Evolutionary conservation across 1,284 basidiomycete species (phyloP).

Genomic region (Inonotus obliquus): DNA sequence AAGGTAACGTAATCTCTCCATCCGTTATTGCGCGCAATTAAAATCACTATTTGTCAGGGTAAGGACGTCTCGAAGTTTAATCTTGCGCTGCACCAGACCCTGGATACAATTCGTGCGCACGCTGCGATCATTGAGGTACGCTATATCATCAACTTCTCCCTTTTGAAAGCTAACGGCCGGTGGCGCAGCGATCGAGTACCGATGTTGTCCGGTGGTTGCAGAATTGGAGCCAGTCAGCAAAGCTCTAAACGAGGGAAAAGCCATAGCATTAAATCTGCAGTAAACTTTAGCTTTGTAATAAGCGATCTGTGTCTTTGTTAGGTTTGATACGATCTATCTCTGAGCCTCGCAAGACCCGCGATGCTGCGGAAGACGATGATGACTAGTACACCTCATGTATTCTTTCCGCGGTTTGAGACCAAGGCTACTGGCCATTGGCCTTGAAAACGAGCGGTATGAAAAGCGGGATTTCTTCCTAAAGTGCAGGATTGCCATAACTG

Average conservation of each 20-base stretch:
- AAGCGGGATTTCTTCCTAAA: too few species aligned
- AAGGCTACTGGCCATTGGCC: too few species aligned
- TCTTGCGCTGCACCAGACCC: constrained; percentile 56
- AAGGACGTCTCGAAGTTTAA: constrained; percentile 64
- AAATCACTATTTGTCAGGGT: constrained; percentile 32
- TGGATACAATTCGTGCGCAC: constrained; percentile 61
- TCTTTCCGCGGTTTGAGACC: too few species aligned
- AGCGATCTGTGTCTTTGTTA: background rate
- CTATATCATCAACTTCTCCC: background rate
- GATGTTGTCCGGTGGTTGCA: constrained; percentile 63
- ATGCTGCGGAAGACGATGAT: too few species aligned
- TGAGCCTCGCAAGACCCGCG: too few species aligned
- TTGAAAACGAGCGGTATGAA: too few species aligned
- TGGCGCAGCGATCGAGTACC: constrained; percentile 43
- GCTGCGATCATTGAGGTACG: constrained; percentile 56
- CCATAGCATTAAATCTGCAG: background rate
- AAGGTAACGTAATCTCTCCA: background rate
- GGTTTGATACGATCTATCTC: background rate
- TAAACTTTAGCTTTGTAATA: background rate
- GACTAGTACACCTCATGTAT: too few species aligned
- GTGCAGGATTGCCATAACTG: too few species aligned
- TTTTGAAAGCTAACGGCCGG: background rate
- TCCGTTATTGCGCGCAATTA: background rate
- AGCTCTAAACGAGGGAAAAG: constrained; percentile 10
- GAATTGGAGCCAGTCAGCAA: constrained; percentile 29